Conservation (phyloP, 257 asterid species). For the Linderniella brevidens region DNA sequence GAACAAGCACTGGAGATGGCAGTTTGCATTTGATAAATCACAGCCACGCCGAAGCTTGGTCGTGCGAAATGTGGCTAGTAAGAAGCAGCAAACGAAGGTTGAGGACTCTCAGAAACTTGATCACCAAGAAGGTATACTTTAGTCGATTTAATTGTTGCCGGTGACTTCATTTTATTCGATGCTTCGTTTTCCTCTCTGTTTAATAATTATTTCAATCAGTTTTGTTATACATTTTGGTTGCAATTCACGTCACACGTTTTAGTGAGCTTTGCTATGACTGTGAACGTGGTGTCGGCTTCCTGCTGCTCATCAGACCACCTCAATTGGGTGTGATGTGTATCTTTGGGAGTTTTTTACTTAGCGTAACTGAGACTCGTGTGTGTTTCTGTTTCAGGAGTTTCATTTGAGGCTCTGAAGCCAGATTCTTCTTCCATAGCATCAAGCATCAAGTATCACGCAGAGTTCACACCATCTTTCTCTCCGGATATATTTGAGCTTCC, state of each 20-base stretch:
- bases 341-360: too few species aligned
- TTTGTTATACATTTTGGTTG: too few species aligned
- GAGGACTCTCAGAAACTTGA: slow-evolving; percentile 13
- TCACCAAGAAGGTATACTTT: slow-evolving; percentile 14
- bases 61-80: slow-evolving; percentile 32
- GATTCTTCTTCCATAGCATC: slow-evolving; percentile 39
- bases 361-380: too few species aligned
- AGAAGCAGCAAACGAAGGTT: slow-evolving; percentile 13
- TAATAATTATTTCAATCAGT: too few species aligned
- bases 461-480: slow-evolving; percentile 45
- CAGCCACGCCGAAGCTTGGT: slow-evolving; percentile 15
- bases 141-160: not conserved
- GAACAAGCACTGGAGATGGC: slow-evolving; percentile 21
- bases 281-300: too few species aligned
- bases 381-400: too few species aligned
- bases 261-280: too few species aligned
- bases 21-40: slow-evolving; percentile 11
- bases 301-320: too few species aligned
- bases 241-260: too few species aligned
- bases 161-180: not conserved
- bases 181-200: too few species aligned
- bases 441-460: slow-evolving; percentile 46
- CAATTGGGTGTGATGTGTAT: too few species aligned
- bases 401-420: not conserved
- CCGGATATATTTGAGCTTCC: slow-evolving; percentile 33